phyloP scores from a whole-genome alignment of 345 rosid genomes.

The Hibiscus tridactylites region DNA sequence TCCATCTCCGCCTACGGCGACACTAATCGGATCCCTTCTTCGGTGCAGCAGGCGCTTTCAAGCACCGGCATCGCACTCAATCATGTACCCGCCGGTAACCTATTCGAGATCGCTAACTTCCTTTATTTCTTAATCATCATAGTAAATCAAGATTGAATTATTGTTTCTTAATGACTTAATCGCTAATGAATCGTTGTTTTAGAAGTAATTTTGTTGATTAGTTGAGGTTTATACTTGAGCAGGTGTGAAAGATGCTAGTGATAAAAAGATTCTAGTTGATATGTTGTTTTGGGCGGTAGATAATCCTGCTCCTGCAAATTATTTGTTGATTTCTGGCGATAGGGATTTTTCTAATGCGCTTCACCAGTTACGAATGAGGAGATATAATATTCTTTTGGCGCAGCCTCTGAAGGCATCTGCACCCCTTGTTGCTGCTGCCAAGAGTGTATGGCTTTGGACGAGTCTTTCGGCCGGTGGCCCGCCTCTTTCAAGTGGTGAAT shows the following conservation, averaged over 20 bases:
- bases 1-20: constrained; percentile 89
- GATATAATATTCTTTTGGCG: constrained; percentile 83
- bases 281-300: constrained; percentile 94
- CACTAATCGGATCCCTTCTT: constrained; percentile 50
- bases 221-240: constrained; percentile 6
- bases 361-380: constrained; percentile 81
- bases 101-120: not conserved
- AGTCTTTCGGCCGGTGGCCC: constrained; percentile 60
- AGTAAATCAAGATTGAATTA: no score
- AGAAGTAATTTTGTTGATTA: not conserved
- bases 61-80: constrained; percentile 88
- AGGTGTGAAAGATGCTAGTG: constrained; percentile 98
- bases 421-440: constrained; percentile 77
- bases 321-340: constrained; percentile 79
- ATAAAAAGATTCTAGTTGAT: constrained; percentile 91
- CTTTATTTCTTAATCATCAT: no score
- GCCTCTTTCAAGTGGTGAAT: constrained; percentile 45
- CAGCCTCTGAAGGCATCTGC: constrained; percentile 71
- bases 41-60: constrained; percentile 71
- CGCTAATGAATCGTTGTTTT: not conserved
- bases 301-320: constrained; percentile 85
- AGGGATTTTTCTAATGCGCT: constrained; percentile 92
- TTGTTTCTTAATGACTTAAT: not conserved
- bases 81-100: constrained; percentile 83
- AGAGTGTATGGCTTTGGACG: constrained; percentile 82